Evolutionary conservation across 495 filamentous ascomycete genomes (phyloP), one percentile per base, ranked within the genome.

Genomic region (Talaromyces adpressus): DNA sequence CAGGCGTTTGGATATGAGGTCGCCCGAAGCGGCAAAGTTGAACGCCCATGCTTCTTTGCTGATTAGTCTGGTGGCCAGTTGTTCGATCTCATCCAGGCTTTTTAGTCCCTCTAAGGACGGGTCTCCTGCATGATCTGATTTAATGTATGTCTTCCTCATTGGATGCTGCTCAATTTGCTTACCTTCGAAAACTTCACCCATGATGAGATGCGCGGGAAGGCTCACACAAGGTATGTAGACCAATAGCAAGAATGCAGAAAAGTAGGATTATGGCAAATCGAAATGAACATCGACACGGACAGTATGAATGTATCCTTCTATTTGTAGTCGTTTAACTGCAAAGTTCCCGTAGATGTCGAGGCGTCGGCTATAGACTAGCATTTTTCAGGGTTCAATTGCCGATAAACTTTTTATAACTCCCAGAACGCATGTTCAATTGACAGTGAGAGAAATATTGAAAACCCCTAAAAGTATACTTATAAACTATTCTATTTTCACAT

Each of bases 21-120:
- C 93, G 77, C 97, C 93, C 64, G 81, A 81, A 3, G 91, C 91
- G 6, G 92, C 96, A 74, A 82, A 96, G 80, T 97, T 97, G 78
- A 97, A 98, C 41, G 92, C 92, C 91, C 91, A 96, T 49, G 87
- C 90, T 73, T 93, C 95, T 57, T 86, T 81, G 68, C 83, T 87
- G 27, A 97, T 84, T 63, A 85, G 84, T 58, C 84, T 87, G 47
- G 87, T 87, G 6, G 93, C 93, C n/a, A 87, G 82, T 57, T 84
- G 71, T 69, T 88, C 84, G 51, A 90, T 84, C 61, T 90, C 88
- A 66, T 88, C 81, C 59, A 96, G 80, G 69, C 95, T 96, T 56
- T 97, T 82, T 25, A 96, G 84, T 4, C 78, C 80, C 61, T 89
- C 82, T 64, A 97, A 78, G 0, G 88, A 84, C 2, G 84, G 85